phyloP scores from a whole-genome alignment of 345 rosid species.

The Boechera stricta region DNA sequence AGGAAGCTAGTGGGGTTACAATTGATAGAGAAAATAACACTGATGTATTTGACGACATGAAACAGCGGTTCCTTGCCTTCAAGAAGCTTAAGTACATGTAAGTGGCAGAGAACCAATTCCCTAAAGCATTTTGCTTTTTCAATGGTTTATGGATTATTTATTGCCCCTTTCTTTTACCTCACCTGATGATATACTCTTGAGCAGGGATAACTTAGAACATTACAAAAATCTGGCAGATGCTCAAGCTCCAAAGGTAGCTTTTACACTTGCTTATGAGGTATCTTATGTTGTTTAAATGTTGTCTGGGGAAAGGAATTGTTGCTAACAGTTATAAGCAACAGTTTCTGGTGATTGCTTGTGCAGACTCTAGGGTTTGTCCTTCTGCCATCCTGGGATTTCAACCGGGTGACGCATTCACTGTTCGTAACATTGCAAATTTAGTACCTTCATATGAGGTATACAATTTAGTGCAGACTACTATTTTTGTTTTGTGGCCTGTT shows the following conservation, averaged over 20 bases:
- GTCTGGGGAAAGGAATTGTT: constrained; percentile 29
- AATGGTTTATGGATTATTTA: constrained; percentile 31
- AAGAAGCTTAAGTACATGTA: constrained; percentile 77
- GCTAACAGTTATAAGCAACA: constrained; percentile 52
- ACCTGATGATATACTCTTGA: constrained; percentile 21
- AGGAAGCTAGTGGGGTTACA: constrained; percentile 39
- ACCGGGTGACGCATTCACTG: constrained; percentile 96
- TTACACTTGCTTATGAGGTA: background rate
- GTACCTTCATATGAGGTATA: constrained; percentile 86
- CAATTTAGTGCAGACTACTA: background rate
- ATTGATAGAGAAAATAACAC: constrained; percentile 37
- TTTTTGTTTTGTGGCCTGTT: background rate
- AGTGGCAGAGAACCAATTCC: constrained; percentile 29
- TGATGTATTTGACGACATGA: constrained; percentile 69
- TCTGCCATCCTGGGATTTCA: constrained; percentile 84
- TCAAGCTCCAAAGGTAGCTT: constrained; percentile 86
- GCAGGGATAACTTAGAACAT: constrained; percentile 77
- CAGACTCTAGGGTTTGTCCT: constrained; percentile 98
- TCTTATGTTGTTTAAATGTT: constrained; percentile 11
- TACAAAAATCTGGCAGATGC: constrained; percentile 65
- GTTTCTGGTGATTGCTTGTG: constrained; percentile 98
- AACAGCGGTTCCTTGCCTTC: constrained; percentile 69
- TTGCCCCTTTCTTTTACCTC: background rate
- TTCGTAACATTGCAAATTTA: constrained; percentile 91
- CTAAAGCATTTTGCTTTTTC: constrained; percentile 41